Percentiles rank a stretch among this genome's conserved stretches.
phyloP scores from a whole-genome alignment of 2,329 filamentous ascomycete species.

The Cercospora zeae-maydis region DNA sequence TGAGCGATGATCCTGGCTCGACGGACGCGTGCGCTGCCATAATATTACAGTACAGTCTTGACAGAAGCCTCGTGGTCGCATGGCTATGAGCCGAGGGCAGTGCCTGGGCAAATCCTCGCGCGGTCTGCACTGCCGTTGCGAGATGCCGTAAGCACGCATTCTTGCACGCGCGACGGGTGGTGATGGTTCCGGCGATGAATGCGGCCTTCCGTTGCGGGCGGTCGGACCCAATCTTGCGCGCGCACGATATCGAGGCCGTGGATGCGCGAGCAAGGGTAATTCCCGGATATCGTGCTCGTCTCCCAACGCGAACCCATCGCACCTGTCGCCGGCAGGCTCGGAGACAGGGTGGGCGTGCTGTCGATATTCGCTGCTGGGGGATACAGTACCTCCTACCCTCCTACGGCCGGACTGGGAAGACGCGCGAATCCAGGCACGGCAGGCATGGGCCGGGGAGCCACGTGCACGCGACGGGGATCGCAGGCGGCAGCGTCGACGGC shows the following conservation, averaged over 20 bases:
- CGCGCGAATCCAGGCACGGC: not conserved
- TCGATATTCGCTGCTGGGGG: not conserved
- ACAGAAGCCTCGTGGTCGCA: slow-evolving; percentile 3
- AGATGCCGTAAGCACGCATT: not conserved
- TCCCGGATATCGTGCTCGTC: slow-evolving; percentile 10
- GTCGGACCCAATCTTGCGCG: not conserved
- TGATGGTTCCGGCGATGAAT: no score
- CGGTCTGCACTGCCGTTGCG: slow-evolving; percentile 12
- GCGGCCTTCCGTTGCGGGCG: no score
- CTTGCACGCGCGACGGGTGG: slow-evolving; percentile 5
- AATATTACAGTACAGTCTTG: no score
- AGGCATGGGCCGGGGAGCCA: slow-evolving; percentile 6
- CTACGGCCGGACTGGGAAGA: not conserved
- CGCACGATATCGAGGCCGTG: not conserved
- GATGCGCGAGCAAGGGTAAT: slow-evolving; percentile 9
- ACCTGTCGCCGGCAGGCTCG: slow-evolving; percentile 9
- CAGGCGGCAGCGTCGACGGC: not conserved
- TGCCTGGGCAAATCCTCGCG: slow-evolving; percentile 8
- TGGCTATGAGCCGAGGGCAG: not conserved
- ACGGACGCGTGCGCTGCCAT: not conserved
- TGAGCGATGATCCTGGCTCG: not conserved
- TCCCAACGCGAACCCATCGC: slow-evolving; percentile 10
- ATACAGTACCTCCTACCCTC: no score
- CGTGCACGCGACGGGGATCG: slow-evolving; percentile 4
- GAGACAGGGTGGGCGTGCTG: slow-evolving; percentile 9